A percentile compares a stretch with the other conserved stretches of the same genome.
Conservation (phyloP, 257 asterid genomes). For the Fraxinus pennsylvanica region DNA sequence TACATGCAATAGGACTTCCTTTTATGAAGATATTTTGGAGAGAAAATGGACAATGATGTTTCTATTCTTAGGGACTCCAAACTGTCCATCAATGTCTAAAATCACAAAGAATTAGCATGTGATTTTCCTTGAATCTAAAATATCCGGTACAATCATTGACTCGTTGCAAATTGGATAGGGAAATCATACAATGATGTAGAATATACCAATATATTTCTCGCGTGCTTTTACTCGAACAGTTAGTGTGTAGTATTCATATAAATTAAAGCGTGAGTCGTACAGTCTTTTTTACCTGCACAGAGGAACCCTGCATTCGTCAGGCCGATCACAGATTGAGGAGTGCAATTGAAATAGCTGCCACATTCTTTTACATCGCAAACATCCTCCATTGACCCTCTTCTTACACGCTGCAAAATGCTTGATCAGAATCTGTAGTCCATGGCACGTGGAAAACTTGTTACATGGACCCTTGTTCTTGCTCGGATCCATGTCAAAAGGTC, state of each 20-base stretch:
- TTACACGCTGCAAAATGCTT: too few relatives aligned
- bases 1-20: not conserved
- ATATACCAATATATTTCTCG: not conserved
- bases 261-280: not conserved
- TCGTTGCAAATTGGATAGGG: not conserved
- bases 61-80: not conserved
- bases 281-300: slow-evolving; percentile 67
- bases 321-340: slow-evolving; percentile 71
- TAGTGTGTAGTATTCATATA: too few relatives aligned
- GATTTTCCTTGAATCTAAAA: not conserved
- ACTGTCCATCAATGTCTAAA: not conserved
- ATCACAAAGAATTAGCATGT: not conserved
- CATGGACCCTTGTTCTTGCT: slow-evolving; percentile 61
- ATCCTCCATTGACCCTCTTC: slow-evolving; percentile 39
- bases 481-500: slow-evolving; percentile 65
- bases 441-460: slow-evolving; percentile 74
- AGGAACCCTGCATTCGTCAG: slow-evolving; percentile 82
- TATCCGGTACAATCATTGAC: not conserved
- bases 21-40: not conserved
- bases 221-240: not conserved
- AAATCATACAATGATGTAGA: not conserved
- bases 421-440: too few relatives aligned
- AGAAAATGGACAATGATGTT: not conserved
- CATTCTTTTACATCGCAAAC: slow-evolving; percentile 74
- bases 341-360: slow-evolving; percentile 86